A percentile compares a stretch with the other conserved stretches of the same genome.
These are phyloP conservation scores for Coprinopsis sp. DNA, from an alignment of 768 basidiomycete genomes.

Conservation along the genomic window DNA sequence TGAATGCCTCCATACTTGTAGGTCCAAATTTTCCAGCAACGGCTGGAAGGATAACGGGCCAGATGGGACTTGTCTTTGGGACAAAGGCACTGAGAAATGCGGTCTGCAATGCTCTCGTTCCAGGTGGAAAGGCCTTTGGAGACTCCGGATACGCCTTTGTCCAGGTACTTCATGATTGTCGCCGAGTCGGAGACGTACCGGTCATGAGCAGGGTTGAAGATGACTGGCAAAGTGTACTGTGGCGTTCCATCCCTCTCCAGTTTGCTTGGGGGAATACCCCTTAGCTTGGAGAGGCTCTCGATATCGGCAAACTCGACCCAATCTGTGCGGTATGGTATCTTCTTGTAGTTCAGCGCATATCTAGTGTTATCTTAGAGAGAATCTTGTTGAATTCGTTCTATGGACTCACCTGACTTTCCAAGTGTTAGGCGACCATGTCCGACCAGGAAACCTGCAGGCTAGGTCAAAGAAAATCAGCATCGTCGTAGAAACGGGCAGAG, in stretches of 20 bases:
- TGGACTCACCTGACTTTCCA: conserved; percentile 31
- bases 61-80: conserved; percentile 14
- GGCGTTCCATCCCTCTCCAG: conserved; percentile 12
- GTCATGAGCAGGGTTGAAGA: conserved; percentile 6
- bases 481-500: too few relatives aligned
- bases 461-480: conserved; percentile 30
- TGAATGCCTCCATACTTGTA: conserved; percentile 28
- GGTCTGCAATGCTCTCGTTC: conserved; percentile 33
- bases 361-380: conserved; percentile 8
- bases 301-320: conserved; percentile 44
- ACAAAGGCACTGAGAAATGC: conserved; percentile 28
- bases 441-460: conserved; percentile 20
- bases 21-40: conserved; percentile 18
- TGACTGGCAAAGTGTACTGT: conserved; percentile 11
- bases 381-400: neutral
- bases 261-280: conserved; percentile 28
- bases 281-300: conserved; percentile 23
- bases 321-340: conserved; percentile 34
- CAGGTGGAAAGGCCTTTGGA: conserved; percentile 23
- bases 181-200: conserved; percentile 11
- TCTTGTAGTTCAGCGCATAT: conserved; percentile 27
- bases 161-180: conserved; percentile 12
- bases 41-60: conserved; percentile 17
- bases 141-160: conserved; percentile 8
- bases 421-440: conserved; percentile 35